A percentile compares a stretch with the other conserved stretches of the same genome.
These are phyloP conservation scores for Hyaloscypha hepaticicola DNA, from an alignment of 495 filamentous ascomycete genomes.

Conservation along the genomic window DNA sequence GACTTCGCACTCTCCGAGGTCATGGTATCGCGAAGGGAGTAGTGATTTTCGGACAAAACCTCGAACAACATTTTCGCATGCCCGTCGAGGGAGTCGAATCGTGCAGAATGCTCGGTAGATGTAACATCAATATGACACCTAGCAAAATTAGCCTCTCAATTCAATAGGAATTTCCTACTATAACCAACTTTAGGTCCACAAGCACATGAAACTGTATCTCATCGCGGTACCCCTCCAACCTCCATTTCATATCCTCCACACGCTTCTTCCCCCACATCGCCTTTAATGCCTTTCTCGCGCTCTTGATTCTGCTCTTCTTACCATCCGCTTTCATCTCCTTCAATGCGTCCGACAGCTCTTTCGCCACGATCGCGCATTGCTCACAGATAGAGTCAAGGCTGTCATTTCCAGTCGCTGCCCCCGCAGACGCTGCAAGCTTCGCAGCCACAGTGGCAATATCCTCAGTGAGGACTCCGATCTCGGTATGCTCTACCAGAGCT, in stretches of 20 bases:
- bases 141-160: neutral
- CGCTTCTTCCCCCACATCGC: neutral
- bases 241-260: neutral
- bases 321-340: neutral
- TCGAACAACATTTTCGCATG: neutral
- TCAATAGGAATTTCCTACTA: neutral
- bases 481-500: slow-evolving; percentile 7
- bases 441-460: slow-evolving; percentile 1
- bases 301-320: slow-evolving; percentile 3
- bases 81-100: neutral
- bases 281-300: neutral
- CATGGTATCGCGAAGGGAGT: neutral
- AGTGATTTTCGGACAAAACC: neutral
- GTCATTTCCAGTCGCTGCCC: slow-evolving; percentile 1
- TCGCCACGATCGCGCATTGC: neutral
- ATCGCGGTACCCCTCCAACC: neutral
- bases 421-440: slow-evolving; percentile 4
- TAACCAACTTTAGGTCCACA: neutral
- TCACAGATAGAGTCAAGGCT: slow-evolving; percentile 1
- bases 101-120: neutral
- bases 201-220: neutral
- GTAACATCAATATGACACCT: neutral
- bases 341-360: neutral
- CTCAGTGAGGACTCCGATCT: slow-evolving; percentile 3
- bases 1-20: neutral